Evolutionary conservation across 2,329 filamentous ascomycete genomes (phyloP).

Genomic region (Exophiala phaeomuriformis): DNA sequence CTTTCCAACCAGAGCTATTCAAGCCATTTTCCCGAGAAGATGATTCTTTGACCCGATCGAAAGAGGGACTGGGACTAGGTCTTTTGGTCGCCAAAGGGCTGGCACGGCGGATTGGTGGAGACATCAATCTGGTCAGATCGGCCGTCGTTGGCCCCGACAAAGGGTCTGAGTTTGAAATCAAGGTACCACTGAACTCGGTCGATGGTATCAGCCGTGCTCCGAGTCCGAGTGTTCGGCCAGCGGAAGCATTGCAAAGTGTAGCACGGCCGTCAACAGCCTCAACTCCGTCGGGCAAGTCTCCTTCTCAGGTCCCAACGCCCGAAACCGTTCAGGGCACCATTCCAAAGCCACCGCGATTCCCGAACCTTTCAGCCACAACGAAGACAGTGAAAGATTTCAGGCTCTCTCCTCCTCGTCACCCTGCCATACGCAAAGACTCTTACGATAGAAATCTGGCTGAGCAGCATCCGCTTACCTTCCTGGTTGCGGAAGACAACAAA

Average conservation of each 20-base stretch:
- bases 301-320: slow-evolving; percentile 22
- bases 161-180: slow-evolving; percentile 63
- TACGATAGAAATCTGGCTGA: slow-evolving; percentile 51
- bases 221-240: slow-evolving; percentile 43
- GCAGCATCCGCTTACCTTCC: slow-evolving; percentile 57
- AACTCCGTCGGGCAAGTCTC: slow-evolving; percentile 28
- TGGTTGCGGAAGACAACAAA: slow-evolving; percentile 66
- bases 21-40: slow-evolving; percentile 64
- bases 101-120: slow-evolving; percentile 61
- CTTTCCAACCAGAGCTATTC: slow-evolving; percentile 60
- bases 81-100: slow-evolving; percentile 66
- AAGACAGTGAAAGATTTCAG: neutral
- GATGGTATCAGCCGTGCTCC: slow-evolving; percentile 45
- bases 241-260: slow-evolving; percentile 6
- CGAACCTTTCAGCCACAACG: neutral
- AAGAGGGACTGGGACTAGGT: slow-evolving; percentile 62
- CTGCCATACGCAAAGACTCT: slow-evolving; percentile 6
- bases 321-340: neutral
- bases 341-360: neutral
- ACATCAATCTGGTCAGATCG: slow-evolving; percentile 57
- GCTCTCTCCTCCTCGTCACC: neutral
- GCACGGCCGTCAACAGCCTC: slow-evolving; percentile 5
- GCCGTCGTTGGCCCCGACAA: slow-evolving; percentile 53
- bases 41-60: slow-evolving; percentile 58
- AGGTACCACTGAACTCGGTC: slow-evolving; percentile 51